Evolutionary conservation across 257 asterid species (phyloP).

Genomic region (Solanum lignicaule): DNA sequence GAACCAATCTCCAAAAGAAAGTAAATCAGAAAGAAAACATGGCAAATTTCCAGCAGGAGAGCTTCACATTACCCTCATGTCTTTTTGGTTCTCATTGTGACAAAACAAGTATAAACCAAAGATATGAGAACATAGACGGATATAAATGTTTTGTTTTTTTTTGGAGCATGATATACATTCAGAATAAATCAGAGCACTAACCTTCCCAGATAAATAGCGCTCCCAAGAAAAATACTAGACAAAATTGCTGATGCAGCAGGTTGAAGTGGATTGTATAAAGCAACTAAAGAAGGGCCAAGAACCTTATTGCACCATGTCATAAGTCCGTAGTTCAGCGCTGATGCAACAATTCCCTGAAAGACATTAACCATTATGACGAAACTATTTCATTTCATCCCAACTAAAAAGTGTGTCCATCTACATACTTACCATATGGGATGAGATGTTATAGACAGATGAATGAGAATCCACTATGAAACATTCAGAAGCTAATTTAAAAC

Average conservation of each 20-base stretch:
- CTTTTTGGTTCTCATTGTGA: not conserved
- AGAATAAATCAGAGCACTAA: not conserved
- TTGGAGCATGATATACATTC: not conserved
- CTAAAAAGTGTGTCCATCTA: not conserved
- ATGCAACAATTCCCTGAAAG: conserved; percentile 73
- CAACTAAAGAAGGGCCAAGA: conserved; percentile 88
- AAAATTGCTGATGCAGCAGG: conserved; percentile 85
- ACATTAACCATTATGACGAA: not conserved
- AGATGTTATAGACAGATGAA: not conserved
- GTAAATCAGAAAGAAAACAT: not conserved
- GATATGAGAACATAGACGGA: not conserved
- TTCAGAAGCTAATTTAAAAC: not conserved
- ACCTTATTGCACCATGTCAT: conserved; percentile 82
- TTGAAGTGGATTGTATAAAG: conserved; percentile 85
- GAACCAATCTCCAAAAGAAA: not conserved
- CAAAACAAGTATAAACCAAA: not conserved
- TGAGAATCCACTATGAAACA: not conserved
- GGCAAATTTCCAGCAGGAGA: not conserved
- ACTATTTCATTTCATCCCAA: not conserved
- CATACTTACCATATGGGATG: not conserved
- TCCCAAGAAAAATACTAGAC: conserved; percentile 80
- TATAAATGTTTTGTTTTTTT: not conserved
- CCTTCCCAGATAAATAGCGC: conserved; percentile 98
- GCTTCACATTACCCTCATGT: not conserved
- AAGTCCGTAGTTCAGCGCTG: conserved; percentile 83